Conservation (phyloP, 2,329 filamentous ascomycete genomes). For the Cytospora paraplurivora region DNA sequence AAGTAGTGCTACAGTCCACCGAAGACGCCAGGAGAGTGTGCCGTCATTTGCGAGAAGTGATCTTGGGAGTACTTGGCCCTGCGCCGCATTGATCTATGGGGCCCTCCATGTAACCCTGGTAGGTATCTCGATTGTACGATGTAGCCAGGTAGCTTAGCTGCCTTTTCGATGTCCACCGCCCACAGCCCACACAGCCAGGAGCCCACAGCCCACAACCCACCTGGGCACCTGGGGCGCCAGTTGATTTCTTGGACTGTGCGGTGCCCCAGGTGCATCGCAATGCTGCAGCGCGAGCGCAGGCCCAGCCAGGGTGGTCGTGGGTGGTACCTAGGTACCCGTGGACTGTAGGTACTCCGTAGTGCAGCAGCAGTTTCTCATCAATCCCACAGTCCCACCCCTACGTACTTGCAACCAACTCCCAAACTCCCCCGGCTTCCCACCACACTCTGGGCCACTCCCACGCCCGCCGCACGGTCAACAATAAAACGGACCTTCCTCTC, state of each 20-base stretch:
- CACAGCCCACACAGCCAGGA: slow-evolving; percentile 5
- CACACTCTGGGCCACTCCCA: background rate
- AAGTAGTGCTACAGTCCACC: too few species aligned
- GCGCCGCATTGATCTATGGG: slow-evolving; percentile 2
- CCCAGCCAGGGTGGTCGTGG: too few species aligned
- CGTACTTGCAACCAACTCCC: background rate
- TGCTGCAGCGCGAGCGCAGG: background rate
- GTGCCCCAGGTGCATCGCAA: background rate
- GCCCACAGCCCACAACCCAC: slow-evolving; percentile 5
- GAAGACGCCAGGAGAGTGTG: slow-evolving; percentile 4
- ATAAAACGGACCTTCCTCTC: slow-evolving; percentile 27
- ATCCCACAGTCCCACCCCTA: background rate
- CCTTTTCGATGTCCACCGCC: background rate
- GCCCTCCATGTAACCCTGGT: background rate
- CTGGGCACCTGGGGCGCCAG: too few species aligned
- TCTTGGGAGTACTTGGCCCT: slow-evolving; percentile 3
- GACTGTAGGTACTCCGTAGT: background rate
- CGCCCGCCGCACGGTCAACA: slow-evolving; percentile 19
- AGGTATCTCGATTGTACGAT: slow-evolving; percentile 20
- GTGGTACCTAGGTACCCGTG: too few species aligned
- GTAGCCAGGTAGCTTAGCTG: background rate
- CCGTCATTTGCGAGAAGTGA: slow-evolving; percentile 24
- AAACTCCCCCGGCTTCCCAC: background rate
- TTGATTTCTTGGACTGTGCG: background rate
- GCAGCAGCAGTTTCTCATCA: background rate